Evolutionary conservation across 2,329 filamentous ascomycete genomes (phyloP), one percentile per base, ranked within the genome.

Genomic region (Colletotrichum endophyticum): DNA sequence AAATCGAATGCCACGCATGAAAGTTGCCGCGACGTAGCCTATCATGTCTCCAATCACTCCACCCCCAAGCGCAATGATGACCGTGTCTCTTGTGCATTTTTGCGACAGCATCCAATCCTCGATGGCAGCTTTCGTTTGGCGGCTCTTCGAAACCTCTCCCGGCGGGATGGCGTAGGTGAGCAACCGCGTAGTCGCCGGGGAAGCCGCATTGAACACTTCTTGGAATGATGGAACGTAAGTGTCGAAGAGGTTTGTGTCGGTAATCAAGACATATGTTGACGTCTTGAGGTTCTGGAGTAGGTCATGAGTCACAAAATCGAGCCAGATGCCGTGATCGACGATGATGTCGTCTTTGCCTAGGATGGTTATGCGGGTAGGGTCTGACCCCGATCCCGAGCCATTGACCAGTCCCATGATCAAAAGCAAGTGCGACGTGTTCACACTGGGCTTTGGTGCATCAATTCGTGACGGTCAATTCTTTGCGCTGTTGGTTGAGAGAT

Each of bases 21-120:
- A 99, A 49, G 97, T 99, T 53, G 97, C 96, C 27, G 97, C 97
- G 68, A 99, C 96, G 84, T 98, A 99, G 69, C 97, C 97, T 78
- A 98, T 96, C 94, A 99, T 94, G 85, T 99, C 97, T 36, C 97
- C 97, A 85, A 99, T 98, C 77, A 99, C 97, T 74, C 97, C 97
- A 79, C 97, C 97, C 36, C 97, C 97, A 12, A 99, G 91, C 28
- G 97, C 97, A 83, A 99, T 95, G 75, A 99, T 93, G 78, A 99
- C 95, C 0, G 96, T 98, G 85, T 99, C 97, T 80, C 97, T 91
- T 30, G 96, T 98, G 87, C 97, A 99, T 93, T 94, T 93, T 81
- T 98, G 92, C 79, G 93, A 92, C 75, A 99, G 89, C 92, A 99
- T 94, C 97, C 97, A 99, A 85, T 99, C 97, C 85, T 99, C 97